Base-by-base conservation (phyloP, 1,284 basidiomycete genomes). In the Coriolopsis trogii region DNA sequence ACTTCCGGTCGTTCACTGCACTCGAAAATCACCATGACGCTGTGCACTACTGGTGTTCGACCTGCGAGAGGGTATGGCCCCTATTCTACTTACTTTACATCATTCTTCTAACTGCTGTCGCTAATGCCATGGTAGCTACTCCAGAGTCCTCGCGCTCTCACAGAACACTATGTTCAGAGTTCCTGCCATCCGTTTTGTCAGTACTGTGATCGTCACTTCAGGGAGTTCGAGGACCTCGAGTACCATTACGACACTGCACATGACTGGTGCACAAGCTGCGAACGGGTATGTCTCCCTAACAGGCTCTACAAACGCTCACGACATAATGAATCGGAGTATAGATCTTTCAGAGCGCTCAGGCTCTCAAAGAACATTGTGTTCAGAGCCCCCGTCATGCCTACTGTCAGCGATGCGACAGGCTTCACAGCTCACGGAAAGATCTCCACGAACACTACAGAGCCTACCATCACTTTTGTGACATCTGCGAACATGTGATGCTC, bases 341-440 rank as follows among this genome's bases (percentile, higher is more conserved):
- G 23, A 25, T 40, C 13, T 28, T 40, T n/a, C 13, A 7, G n/a
- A 29, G 6, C 4, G 5, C 40, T 10, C 7, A 18, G 8, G 40
- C 12, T 2, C n/a, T 43, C 13, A 43, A 34, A 37, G 64, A 75
- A 40, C 76, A 79, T 58, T 76, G 56, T 41, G 67, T 73, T 2
- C 70, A 75, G 41, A 74, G 72, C 46, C 62, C 63, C 5, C 21
- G 18, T 1, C 76, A 79, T 54, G 18, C 58, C 18, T 82, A 73
- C 46, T 82, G 80, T 63, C 70, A 72, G 49, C 37, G 63, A 12
- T 84, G 82, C 61, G 43, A 73, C 34, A 46, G 49, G 6, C 68
- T 77, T 42, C 63, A 57, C 28, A 38, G 40, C 18, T 25, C 47
- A 26, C 36, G 59, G 12, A 34, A 55, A 15, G 49, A 51, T 3